Conservation (phyloP, 2,329 filamentous ascomycete species). For the Fusarium sacchari region DNA sequence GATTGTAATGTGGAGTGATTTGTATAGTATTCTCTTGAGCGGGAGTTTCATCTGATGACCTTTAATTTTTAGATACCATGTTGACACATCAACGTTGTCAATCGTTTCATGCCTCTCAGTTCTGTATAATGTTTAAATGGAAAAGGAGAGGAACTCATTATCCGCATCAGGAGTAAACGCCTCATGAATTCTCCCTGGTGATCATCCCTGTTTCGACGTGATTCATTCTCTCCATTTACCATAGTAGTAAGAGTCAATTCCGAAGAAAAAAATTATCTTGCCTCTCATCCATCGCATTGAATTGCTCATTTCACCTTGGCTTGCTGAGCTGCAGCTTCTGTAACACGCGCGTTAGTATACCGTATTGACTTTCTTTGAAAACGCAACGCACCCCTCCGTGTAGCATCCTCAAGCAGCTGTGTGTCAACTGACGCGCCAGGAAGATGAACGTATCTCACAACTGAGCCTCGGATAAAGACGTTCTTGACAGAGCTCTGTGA, state of each 20-base stretch:
- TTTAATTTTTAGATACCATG: neutral
- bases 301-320: conserved; percentile 62
- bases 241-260: neutral
- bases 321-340: conserved; percentile 68
- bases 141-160: conserved; percentile 42
- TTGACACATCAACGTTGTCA: neutral
- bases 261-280: conserved; percentile 13
- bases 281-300: neutral
- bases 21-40: neutral
- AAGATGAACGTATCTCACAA: conserved; percentile 91
- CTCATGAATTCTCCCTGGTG: conserved; percentile 34
- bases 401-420: conserved; percentile 88
- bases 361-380: neutral
- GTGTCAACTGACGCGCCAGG: conserved; percentile 86
- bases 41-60: neutral
- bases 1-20: neutral
- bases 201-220: conserved; percentile 32
- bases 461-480: conserved; percentile 93
- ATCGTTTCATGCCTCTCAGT: neutral
- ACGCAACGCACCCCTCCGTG: conserved; percentile 74
- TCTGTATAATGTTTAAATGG: neutral
- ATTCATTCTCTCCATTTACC: conserved; percentile 8
- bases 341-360: conserved; percentile 13
- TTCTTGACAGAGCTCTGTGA: conserved; percentile 82
- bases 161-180: conserved; percentile 45